Percentiles rank a stretch among this genome's conserved stretches.
These are phyloP conservation scores for Talaromyces sp. DNA, from an alignment of 2,329 filamentous ascomycete species.

Conservation along the genomic window DNA sequence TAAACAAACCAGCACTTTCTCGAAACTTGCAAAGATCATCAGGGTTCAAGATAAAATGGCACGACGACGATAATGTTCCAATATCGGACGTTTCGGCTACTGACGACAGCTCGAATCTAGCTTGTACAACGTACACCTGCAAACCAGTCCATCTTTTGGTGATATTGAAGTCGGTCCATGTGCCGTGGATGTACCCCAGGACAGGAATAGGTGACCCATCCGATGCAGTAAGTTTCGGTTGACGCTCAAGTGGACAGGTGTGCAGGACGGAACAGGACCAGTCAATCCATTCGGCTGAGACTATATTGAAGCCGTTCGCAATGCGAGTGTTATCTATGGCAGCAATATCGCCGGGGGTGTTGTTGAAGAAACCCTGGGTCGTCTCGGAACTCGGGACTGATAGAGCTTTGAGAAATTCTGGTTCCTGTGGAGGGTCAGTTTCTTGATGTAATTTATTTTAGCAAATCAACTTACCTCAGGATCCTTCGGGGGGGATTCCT, in stretches of 20 bases:
- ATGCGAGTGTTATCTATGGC: neutral
- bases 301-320: constrained; percentile 4
- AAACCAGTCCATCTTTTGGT: constrained; percentile 1
- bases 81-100: neutral
- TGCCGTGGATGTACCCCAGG: constrained; percentile 8
- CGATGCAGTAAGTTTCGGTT: constrained; percentile 3
- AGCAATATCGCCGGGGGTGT: constrained; percentile 6
- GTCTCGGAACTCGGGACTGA: neutral
- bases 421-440: neutral
- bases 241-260: neutral
- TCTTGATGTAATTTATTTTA: neutral
- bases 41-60: constrained; percentile 7
- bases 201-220: constrained; percentile 2
- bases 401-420: neutral
- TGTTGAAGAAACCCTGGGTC: constrained; percentile 1
- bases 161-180: constrained; percentile 3
- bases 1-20: neutral
- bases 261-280: constrained; percentile 8
- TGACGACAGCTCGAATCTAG: neutral
- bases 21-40: neutral
- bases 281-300: constrained; percentile 8
- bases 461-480: neutral
- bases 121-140: constrained; percentile 4
- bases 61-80: neutral
- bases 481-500: neutral